A percentile compares a stretch with the other conserved stretches of the same genome.
Conservation (phyloP, 768 basidiomycete genomes). For the Hygrophorus russula region DNA sequence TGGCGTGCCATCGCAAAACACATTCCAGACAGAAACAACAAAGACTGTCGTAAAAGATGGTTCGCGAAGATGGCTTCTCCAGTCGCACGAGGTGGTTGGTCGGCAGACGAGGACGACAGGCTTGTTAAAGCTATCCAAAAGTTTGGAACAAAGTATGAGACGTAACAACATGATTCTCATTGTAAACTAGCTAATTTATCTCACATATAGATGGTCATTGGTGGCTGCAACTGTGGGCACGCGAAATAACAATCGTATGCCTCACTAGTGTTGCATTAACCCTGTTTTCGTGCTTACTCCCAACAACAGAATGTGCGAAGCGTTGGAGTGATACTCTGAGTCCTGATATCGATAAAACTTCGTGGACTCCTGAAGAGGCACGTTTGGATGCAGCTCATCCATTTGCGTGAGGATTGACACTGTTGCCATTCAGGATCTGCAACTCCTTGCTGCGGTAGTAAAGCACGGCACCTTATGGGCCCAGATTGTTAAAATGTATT, state of each 20-base stretch:
- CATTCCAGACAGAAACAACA: conserved; percentile 51
- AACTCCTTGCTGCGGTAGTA: conserved; percentile 42
- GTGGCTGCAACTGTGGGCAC: conserved; percentile 48
- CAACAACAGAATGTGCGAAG: conserved; percentile 41
- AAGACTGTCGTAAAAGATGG: conserved; percentile 55
- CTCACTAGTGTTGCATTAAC: conserved; percentile 5
- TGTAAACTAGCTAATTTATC: background rate
- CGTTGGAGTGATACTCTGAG: conserved; percentile 54
- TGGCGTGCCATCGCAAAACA: conserved; percentile 57
- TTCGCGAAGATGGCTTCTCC: conserved; percentile 55
- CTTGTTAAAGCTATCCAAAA: conserved; percentile 44
- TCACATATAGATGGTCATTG: conserved; percentile 39
- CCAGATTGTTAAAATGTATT: conserved; percentile 50
- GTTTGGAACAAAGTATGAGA: conserved; percentile 40
- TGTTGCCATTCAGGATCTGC: conserved; percentile 28
- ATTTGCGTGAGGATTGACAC: conserved; percentile 4
- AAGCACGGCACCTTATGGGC: conserved; percentile 52
- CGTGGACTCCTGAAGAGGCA: conserved; percentile 47
- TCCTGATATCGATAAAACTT: conserved; percentile 47
- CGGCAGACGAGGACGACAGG: conserved; percentile 48
- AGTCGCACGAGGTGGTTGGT: conserved; percentile 52
- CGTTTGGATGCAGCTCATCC: conserved; percentile 9
- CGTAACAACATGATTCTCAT: background rate
- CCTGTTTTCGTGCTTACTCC: conserved; percentile 7
- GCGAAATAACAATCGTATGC: conserved; percentile 47